Base-by-base conservation (phyloP, 257 asterid genomes). In the Lantana camara region DNA sequence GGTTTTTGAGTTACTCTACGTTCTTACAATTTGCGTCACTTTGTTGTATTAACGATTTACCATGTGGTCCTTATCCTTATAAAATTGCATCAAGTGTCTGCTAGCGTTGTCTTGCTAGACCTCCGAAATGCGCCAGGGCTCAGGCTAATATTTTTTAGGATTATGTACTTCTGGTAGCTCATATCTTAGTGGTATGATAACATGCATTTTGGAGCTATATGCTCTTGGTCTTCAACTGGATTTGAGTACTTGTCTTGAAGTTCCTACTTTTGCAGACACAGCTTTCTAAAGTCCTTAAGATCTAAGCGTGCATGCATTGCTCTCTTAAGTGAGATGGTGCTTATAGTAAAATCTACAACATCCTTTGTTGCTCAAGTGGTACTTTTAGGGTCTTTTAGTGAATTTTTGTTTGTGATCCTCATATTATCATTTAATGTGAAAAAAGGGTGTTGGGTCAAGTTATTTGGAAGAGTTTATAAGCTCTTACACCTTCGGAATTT, bases 1-100 rank as follows among this genome's bases (percentile, higher is more conserved):
- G 52, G 83, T 84, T 63, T 77, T 84, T 75, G 59, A 78, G 78
- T 80, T 75, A 72, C 79, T 74, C 74, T 77, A 73, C 73, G 82
- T 59, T 72, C 67, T 69, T 66, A 67, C 56, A 59, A 46, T 62
- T 52, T 51, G 73, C 76, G 83, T 84, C 86, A 63, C 68, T 56
- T 64, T 77, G 72, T 73, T 84, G 91, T 88, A 88, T 73, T 58
- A 75, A 69, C 75, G 68, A 57, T 73, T 73, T 67, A 70, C 63
- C 75, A 62, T 72, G 62, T 72, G 72, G 77, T 85, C 72, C 40
- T 70, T 69, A 60, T 79, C 72, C 70, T 52, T 67, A 30, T 65
- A 55, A 66, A 67, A 80, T 80, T 71, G 70, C 70, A 74, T 63
- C 64, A 30, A 29, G 67, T 71, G 81, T 80, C 83, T 63, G 74